Base-by-base conservation (phyloP, 805 yeast species). In the Danielozyma ontarioensis region DNA sequence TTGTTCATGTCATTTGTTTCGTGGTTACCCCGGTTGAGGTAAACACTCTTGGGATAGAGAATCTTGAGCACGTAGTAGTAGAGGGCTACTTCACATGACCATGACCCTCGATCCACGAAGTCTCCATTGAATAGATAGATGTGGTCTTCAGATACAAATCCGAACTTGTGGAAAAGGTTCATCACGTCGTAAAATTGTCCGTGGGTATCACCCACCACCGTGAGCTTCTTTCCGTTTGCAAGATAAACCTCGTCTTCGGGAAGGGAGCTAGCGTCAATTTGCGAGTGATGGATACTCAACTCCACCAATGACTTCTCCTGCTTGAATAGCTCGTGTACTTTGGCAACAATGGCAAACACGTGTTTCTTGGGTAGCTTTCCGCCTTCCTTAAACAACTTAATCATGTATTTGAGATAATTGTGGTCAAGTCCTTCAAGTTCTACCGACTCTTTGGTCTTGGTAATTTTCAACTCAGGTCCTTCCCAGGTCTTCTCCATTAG, bases 141-240 rank as follows among this genome's bases (percentile, higher is more conserved):
- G 54, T 89, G 97, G 3, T 63, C 58, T 2, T 70, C 64, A 3
- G 68, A 52, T 0, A 90, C 94, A 46, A 68, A 60, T 12, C 97
- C 97, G 51, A 78, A 89, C 28, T 55, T 69, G 22, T 71, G 57
- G 58, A 93, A 90, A 33, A 93, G 70, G 53, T 88, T 82, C 49
- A 90, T 60, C 33, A 93, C 79, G 55, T 93, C 98, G 50, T 75
- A 90, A 55, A 83, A 88, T 60, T 93, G 98, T 26, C 98, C 98
- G 57, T 93, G 98, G 1, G 97, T 90, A 57, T 93, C 98, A 45
- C 98, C 98, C 46, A 95, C 93, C 7, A 93, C 84, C 1, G 97
- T 86, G 29, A 90, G 68, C 39, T 64, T 73, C 34, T 65, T 57
- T 51, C 68, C 62, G 12, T 37, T 37, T 4, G 40, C 35, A 27